Evolutionary conservation across 768 basidiomycete genomes (phyloP), one percentile per base, ranked within the genome.

Genomic region (Tulasnella sp.): DNA sequence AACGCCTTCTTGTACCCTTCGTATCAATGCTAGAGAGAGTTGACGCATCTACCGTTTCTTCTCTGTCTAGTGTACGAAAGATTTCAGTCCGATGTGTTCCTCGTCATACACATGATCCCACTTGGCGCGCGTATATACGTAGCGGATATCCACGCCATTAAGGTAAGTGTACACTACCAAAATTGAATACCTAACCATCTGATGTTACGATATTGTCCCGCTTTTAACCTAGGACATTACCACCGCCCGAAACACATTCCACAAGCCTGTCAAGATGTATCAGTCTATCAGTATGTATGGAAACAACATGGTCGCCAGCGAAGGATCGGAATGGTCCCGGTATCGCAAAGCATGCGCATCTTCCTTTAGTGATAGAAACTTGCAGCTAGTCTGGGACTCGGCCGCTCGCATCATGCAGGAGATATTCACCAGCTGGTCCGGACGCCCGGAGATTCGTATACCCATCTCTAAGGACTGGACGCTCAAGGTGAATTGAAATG

Each of bases 291-390:
- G 29, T 47, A 11, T 59, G 3, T 59, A 26, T 34, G 58, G 58
- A 11, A 42, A 51, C 58, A 59, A 59, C 23, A 29, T 59, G 10
- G 13, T 59, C 13, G 34, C 58, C 4, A 59, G 45, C 15, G 58
- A 59, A 30, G 58, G 58, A 19, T 21, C 27, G 13, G 47, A 21
- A 9, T 59, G 58, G 58, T 49, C n/a, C 19, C 48, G 58, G 32
- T 42, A 59, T n/a, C 38, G 48, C 29, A 49, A 48, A 34, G 44
- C 43, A 21, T 27, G 27, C 19, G 38, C 21, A 10, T 47, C 45
- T 0, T 48, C 47, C 8, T 59, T 51, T 19, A 41, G 30, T 30
- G 48, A 59, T 27, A 17, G 44, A 47, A 59, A 48, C 29, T 29
- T 49, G 13, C 32, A 30, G 17, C 50, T n/a, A n/a, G 58, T 59